phyloP scores from a whole-genome alignment of 23 red algal species.

The Pyropia yezoensis region DNA sequence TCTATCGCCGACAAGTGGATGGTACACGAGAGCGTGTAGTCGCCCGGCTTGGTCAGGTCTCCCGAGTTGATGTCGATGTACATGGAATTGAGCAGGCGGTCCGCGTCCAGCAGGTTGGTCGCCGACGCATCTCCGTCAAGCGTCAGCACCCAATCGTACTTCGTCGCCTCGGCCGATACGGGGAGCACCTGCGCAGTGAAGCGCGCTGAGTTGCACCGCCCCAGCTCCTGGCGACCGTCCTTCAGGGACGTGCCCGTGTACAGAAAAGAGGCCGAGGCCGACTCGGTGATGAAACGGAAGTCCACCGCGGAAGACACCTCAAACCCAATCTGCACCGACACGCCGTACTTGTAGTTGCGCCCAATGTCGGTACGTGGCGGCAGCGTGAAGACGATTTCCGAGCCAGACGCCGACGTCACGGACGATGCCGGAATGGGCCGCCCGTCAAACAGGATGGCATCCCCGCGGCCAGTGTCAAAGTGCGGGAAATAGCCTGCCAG shows the following conservation, averaged over 20 bases:
- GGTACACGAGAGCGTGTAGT: slow-evolving; percentile 28
- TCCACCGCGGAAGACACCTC: slow-evolving; percentile 17
- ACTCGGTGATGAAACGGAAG: neutral
- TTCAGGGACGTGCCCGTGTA: no score
- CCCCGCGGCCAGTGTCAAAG: slow-evolving; percentile 27
- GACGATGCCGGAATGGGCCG: slow-evolving; percentile 16
- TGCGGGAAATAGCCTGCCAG: slow-evolving; percentile 40
- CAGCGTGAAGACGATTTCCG: slow-evolving; percentile 9
- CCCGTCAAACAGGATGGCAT: slow-evolving; percentile 26
- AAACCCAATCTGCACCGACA: slow-evolving; percentile 36
- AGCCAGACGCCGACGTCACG: slow-evolving; percentile 12
- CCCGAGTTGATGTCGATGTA: slow-evolving; percentile 10
- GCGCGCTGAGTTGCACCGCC: neutral
- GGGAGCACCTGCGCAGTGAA: neutral
- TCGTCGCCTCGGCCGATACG: neutral
- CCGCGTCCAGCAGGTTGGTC: slow-evolving; percentile 21
- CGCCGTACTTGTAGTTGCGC: slow-evolving; percentile 25
- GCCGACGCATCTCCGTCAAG: neutral
- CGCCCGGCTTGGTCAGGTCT: slow-evolving; percentile 20
- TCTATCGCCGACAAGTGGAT: slow-evolving; percentile 16
- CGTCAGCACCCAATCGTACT: neutral
- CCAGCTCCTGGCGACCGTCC: no score
- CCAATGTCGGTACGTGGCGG: slow-evolving; percentile 35
- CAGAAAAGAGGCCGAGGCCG: neutral
- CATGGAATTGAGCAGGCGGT: slow-evolving; percentile 16